Evolutionary conservation across 2,329 filamentous ascomycete species (phyloP), one percentile per base, ranked within the genome.

Genomic region (Parasarocladium wereldwijsianum): DNA sequence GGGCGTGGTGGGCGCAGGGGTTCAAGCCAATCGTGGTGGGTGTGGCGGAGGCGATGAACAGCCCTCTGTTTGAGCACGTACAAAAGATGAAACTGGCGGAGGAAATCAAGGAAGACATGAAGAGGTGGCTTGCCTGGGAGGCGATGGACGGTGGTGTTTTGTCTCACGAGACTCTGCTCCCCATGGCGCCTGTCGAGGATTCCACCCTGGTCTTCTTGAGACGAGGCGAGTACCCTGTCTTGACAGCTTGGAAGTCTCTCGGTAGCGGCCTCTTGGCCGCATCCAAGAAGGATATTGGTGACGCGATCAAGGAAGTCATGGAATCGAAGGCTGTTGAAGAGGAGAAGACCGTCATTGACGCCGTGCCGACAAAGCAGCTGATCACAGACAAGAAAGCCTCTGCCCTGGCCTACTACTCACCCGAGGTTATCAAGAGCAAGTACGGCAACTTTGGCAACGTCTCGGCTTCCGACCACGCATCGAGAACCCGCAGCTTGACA

Each of bases 1-100:
- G 84, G 26, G 86, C 87, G 3, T 96, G 87, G 85, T 96, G 84
- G 82, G 84, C 86, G 0, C 75, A 92, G 44, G 90, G 87, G 8
- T 94, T 96, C 56, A 74, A 66, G 37, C 87, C 90, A 0, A 64
- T 90, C 6, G 79, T 96, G 23, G 55, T 96, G 33, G 76, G 80
- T 29, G 68, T 73, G 11, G 72, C 69, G 1, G 87, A 96, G 48
- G 85, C 86, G 12, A 79, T 76, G 62, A 75, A 74, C 45, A 90
- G 93, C 46, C 81, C 81, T 1, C 55, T 81, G 13, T 93, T 87
- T 48, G 64, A 74, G 39, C 62, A 75, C 31, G 57, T 93, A 31
- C 76, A 85, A 49, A 52, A 51, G 19, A 52, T 71, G 34, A 57
- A 70, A n/a, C 45, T 85, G 17, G 63, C 75, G n/a, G 47, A 62